phyloP scores from a whole-genome alignment of 2,329 filamentous ascomycete genomes.

The Colletotrichum sp. region DNA sequence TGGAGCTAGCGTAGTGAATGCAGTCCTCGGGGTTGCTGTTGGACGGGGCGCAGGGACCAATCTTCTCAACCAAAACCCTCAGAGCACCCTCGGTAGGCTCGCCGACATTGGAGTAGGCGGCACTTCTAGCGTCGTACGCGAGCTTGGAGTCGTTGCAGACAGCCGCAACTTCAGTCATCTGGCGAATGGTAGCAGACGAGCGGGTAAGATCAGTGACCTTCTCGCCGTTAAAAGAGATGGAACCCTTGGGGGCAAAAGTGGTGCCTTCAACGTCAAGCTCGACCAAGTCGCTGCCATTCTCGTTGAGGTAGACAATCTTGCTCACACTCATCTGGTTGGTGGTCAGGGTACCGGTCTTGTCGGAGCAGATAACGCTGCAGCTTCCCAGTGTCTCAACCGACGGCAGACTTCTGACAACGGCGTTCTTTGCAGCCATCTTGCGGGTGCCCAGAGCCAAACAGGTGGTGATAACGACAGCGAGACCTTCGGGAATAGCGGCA shows the following conservation, averaged over 20 bases:
- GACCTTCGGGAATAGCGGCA: conserved; percentile 94
- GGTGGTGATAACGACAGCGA: conserved; percentile 98
- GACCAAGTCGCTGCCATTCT: conserved; percentile 75
- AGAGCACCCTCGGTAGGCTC: conserved; percentile 96
- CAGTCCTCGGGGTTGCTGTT: conserved; percentile 62
- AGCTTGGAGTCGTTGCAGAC: conserved; percentile 91
- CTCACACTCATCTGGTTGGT: conserved; percentile 99
- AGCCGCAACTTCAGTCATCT: conserved; percentile 74
- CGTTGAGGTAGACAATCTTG: conserved; percentile 84
- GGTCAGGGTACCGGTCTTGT: conserved; percentile 97
- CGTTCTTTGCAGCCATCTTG: conserved; percentile 99
- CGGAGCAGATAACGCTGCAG: conserved; percentile 99
- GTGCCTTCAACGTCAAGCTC: conserved; percentile 92
- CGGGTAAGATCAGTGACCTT: conserved; percentile 70
- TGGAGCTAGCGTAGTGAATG: conserved; percentile 81
- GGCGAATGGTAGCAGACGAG: conserved; percentile 76
- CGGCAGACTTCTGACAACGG: conserved; percentile 92
- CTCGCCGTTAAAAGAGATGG: conserved; percentile 73
- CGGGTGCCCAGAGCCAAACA: conserved; percentile 94
- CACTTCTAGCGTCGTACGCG: conserved; percentile 78
- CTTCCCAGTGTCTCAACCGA: conserved; percentile 98
- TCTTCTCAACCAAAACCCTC: conserved; percentile 89
- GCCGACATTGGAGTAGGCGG: conserved; percentile 81
- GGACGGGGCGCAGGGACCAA: conserved; percentile 77
- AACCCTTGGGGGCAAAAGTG: conserved; percentile 85